phyloP scores from a whole-genome alignment of 768 basidiomycete species.

The Leccinum pellstonianum region DNA sequence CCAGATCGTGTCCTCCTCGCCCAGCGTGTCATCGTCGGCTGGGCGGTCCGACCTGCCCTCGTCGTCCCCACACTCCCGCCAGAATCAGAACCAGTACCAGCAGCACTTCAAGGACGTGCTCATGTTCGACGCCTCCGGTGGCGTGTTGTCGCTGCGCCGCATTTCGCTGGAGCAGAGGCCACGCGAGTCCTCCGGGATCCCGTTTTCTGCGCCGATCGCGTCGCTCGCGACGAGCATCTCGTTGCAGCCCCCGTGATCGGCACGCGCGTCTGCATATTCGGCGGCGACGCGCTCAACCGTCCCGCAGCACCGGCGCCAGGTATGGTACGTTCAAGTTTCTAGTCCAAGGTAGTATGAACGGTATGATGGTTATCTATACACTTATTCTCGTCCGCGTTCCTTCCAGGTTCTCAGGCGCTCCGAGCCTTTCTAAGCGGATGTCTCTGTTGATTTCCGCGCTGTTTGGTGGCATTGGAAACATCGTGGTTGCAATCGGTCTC shows the following conservation, averaged over 20 bases:
- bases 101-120: slow-evolving; percentile 65
- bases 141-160: slow-evolving; percentile 54
- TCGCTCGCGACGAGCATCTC: slow-evolving; percentile 50
- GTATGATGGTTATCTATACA: too few relatives aligned
- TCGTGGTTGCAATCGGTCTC: too few relatives aligned
- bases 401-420: too few relatives aligned
- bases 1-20: slow-evolving; percentile 24
- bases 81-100: slow-evolving; percentile 37
- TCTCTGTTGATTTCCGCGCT: too few relatives aligned
- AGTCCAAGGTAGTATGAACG: too few relatives aligned
- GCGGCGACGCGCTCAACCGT: slow-evolving; percentile 33
- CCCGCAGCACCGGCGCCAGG: slow-evolving; percentile 51
- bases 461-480: too few relatives aligned
- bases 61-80: slow-evolving; percentile 26
- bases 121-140: slow-evolving; percentile 61
- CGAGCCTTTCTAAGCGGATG: too few relatives aligned
- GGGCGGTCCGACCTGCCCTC: slow-evolving; percentile 30
- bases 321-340: too few relatives aligned
- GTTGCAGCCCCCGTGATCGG: slow-evolving; percentile 10
- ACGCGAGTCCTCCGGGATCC: slow-evolving; percentile 22
- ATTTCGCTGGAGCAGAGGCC: slow-evolving; percentile 44
- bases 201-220: slow-evolving; percentile 28
- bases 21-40: slow-evolving; percentile 23
- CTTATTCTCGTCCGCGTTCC: too few relatives aligned
- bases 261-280: slow-evolving; percentile 15